phyloP scores from a whole-genome alignment of 2,329 filamentous ascomycete genomes.

The Pestalotiopsis sp. region DNA sequence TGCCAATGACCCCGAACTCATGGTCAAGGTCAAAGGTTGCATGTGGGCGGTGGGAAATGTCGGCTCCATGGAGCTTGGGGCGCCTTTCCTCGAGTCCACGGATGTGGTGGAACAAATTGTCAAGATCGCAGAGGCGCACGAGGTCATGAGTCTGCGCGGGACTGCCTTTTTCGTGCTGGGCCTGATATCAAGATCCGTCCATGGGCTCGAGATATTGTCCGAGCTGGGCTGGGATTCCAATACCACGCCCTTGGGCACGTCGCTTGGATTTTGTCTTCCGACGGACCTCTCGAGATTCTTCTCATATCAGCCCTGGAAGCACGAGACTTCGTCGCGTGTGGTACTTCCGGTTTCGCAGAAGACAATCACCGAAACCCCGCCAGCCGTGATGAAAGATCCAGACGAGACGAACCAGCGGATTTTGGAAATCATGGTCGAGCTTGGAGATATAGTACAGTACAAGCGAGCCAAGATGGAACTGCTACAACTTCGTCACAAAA shows the following conservation, averaged over 20 bases:
- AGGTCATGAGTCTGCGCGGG: conserved; percentile 89
- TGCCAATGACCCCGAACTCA: conserved; percentile 78
- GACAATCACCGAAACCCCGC: conserved; percentile 48
- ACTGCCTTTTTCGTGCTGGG: conserved; percentile 97
- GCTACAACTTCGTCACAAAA: conserved; percentile 71
- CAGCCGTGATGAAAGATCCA: conserved; percentile 58
- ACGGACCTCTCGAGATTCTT: conserved; percentile 76
- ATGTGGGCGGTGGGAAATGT: conserved; percentile 98
- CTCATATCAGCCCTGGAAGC: conserved; percentile 63
- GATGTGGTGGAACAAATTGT: conserved; percentile 88
- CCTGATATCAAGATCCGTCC: conserved; percentile 85
- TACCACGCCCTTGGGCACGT: conserved; percentile 77
- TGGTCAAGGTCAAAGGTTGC: conserved; percentile 94
- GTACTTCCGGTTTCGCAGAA: conserved; percentile 51
- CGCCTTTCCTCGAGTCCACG: conserved; percentile 86
- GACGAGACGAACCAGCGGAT: conserved; percentile 72
- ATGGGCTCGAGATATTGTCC: conserved; percentile 87
- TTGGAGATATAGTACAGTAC: conserved; percentile 91
- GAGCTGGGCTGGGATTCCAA: conserved; percentile 94
- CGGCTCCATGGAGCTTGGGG: conserved; percentile 95
- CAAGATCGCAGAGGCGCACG: conserved; percentile 81
- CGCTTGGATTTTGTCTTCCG: conserved; percentile 85
- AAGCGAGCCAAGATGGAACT: conserved; percentile 85
- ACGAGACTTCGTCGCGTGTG: conserved; percentile 48
- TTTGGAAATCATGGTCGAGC: conserved; percentile 79